Conservation (phyloP, 1,284 basidiomycete species). For the Butyriboletus regius region DNA sequence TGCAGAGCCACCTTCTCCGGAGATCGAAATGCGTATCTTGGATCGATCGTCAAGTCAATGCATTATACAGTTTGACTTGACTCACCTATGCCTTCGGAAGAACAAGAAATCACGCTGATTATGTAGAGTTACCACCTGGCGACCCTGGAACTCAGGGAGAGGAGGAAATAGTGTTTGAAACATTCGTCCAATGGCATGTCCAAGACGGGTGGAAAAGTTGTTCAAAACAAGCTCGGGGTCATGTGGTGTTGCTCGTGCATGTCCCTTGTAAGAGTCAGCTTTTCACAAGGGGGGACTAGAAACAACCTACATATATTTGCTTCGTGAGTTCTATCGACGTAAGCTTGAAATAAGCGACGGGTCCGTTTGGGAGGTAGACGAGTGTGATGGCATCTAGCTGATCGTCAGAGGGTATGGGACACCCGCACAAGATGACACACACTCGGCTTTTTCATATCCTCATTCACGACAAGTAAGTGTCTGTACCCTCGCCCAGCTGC, state of each 20-base stretch:
- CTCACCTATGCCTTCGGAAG: constrained; percentile 83
- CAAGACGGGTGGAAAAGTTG: constrained; percentile 89
- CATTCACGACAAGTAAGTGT: constrained; percentile 88
- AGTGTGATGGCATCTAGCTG: constrained; percentile 80
- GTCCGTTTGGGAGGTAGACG: constrained; percentile 84
- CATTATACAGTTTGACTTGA: background rate
- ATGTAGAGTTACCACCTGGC: constrained; percentile 95
- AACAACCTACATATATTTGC: constrained; percentile 67
- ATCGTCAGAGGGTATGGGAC: constrained; percentile 8
- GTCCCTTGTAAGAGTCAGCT: constrained; percentile 53
- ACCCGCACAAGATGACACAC: constrained; percentile 33
- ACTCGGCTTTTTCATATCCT: constrained; percentile 90
- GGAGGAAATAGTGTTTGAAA: constrained; percentile 95
- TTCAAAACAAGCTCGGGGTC: constrained; percentile 94
- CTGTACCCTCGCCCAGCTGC: constrained; percentile 81
- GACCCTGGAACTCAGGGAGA: constrained; percentile 89
- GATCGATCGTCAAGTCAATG: constrained; percentile 3
- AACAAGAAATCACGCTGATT: constrained; percentile 98
- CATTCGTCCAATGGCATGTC: constrained; percentile 86
- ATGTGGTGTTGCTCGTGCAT: constrained; percentile 87
- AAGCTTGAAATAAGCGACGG: constrained; percentile 93
- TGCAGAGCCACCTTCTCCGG: constrained; percentile 88
- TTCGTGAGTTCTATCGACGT: constrained; percentile 81
- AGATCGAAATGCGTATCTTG: constrained; percentile 85
- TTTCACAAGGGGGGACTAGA: constrained; percentile 1